Evolutionary conservation across 805 yeast species (phyloP), one percentile per base, ranked within the genome.

Genomic region (Cyberlindnera galapagoensis): DNA sequence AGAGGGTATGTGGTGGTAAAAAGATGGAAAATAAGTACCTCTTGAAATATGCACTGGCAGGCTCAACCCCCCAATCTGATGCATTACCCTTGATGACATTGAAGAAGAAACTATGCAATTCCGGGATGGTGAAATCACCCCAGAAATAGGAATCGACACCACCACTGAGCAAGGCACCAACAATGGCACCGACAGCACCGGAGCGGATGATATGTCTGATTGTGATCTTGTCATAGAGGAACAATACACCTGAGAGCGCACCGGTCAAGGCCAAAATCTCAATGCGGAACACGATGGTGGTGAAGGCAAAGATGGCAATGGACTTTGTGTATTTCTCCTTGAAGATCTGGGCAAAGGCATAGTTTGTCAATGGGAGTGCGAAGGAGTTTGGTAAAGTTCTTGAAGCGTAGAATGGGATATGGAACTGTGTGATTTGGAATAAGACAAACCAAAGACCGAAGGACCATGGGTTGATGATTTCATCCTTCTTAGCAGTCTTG

Each of bases 351-450:
- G 74, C 62, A 26, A 80, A 42, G 0, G 81, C 80, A 28, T 59
- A 46, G 34, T 72, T 71, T 4, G 80, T 78, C 22, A 84, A 49
- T 4, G 97, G 96, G 33, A 90, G 60, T 11, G 72, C 51, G 36
- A 88, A 60, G 45, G 80, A 81, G 56, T 90, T 90, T n/a, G 97
- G 96, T 36, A 90, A 63, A 0, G 94, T 75, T 44, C 97, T 67
- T 3, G 95, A 69, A n/a, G 83, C 65, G 52, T 90, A 90, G 60
- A 65, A 90, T 38, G 80, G 58, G 13, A 85, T 40, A 52, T 90
- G 97, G 60, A 88, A 90, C 52, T 87, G 92, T 7, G 81, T 55
- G 35, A 71, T 57, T 24, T 67, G 63, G 35, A 87, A 65, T 3
- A 80, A 36, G 15, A 70, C 60, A 49, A 69, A 85, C 80, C 84